Conservation (phyloP, 495 filamentous ascomycete species). For the Lasiosphaeria ovina region DNA sequence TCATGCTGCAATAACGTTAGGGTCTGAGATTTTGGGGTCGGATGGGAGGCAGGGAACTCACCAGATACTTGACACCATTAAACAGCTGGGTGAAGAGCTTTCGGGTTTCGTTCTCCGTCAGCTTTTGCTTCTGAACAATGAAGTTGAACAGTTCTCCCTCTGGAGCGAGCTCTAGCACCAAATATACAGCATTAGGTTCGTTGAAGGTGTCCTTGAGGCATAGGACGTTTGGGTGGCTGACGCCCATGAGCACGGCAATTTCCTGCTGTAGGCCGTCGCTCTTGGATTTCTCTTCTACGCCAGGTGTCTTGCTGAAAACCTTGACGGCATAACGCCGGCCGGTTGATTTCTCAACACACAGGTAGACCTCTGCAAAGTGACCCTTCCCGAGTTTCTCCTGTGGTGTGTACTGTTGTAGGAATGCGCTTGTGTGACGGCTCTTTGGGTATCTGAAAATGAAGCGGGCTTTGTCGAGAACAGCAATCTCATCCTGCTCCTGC, state of each 20-base stretch:
- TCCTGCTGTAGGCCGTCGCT: conserved; percentile 88
- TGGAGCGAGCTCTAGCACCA: conserved; percentile 86
- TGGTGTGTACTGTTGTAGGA: conserved; percentile 81
- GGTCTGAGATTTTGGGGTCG: not conserved
- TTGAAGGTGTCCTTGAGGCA: conserved; percentile 96
- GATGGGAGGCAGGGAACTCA: conserved; percentile 42
- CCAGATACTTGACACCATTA: conserved; percentile 90
- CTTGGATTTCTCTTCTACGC: conserved; percentile 76
- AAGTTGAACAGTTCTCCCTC: conserved; percentile 95
- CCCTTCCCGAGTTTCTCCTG: conserved; percentile 90
- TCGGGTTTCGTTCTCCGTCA: conserved; percentile 78
- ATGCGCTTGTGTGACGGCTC: conserved; percentile 69
- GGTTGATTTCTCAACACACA: conserved; percentile 81
- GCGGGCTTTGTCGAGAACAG: conserved; percentile 74
- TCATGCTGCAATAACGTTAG: conserved; percentile 74
- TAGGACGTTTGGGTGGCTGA: conserved; percentile 92
- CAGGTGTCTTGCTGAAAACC: conserved; percentile 79
- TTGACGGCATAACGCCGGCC: conserved; percentile 90
- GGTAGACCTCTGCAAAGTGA: conserved; percentile 92
- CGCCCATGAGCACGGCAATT: conserved; percentile 91
- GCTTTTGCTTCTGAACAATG: conserved; percentile 83
- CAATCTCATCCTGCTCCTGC: conserved; percentile 84
- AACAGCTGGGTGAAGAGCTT: conserved; percentile 91
- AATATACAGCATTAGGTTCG: conserved; percentile 84
- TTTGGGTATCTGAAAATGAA: conserved; percentile 90